A percentile compares a stretch with the other conserved stretches of the same genome.
These are phyloP conservation scores for Raffaelea albimanens DNA, from an alignment of 2,329 filamentous ascomycete species.

Conservation along the genomic window DNA sequence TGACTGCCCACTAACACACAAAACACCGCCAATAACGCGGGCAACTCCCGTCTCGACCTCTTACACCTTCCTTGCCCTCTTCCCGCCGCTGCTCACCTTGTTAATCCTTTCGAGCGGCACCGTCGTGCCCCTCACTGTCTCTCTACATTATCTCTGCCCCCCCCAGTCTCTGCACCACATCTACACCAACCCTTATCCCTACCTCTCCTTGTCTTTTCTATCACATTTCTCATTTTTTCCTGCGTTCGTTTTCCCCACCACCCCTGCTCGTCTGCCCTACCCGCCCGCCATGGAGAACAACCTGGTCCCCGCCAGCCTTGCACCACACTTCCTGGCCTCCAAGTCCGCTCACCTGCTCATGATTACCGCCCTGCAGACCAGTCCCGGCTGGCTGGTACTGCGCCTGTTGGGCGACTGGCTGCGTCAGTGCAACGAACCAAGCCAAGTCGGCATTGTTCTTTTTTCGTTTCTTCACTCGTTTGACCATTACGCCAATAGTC, in stretches of 20 bases:
- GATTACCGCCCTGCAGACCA: conserved; percentile 7
- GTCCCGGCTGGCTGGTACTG: conserved; percentile 8
- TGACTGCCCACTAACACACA: too few relatives aligned
- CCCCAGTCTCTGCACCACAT: too few relatives aligned
- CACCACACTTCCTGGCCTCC: conserved; percentile 1
- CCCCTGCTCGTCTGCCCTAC: background rate
- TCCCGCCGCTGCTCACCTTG: too few relatives aligned
- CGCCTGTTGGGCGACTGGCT: conserved; percentile 11
- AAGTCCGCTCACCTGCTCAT: conserved; percentile 1
- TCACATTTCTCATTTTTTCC: background rate
- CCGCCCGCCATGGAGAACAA: background rate
- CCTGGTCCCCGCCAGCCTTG: background rate
- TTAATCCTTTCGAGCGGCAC: too few relatives aligned
- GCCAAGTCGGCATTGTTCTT: conserved; percentile 9
- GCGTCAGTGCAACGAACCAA: conserved; percentile 1
- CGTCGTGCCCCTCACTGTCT: too few relatives aligned
- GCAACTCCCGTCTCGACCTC: too few relatives aligned
- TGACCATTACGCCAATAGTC: conserved; percentile 7
- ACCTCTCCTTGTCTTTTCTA: too few relatives aligned
- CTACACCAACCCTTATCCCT: background rate
- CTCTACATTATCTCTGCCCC: too few relatives aligned
- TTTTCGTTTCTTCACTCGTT: conserved; percentile 11
- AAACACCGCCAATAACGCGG: too few relatives aligned
- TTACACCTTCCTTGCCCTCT: too few relatives aligned
- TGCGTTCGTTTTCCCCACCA: background rate